Evolutionary conservation across 1,139 yeast species (phyloP).

Genomic region (Yamadazyma mexicana): DNA sequence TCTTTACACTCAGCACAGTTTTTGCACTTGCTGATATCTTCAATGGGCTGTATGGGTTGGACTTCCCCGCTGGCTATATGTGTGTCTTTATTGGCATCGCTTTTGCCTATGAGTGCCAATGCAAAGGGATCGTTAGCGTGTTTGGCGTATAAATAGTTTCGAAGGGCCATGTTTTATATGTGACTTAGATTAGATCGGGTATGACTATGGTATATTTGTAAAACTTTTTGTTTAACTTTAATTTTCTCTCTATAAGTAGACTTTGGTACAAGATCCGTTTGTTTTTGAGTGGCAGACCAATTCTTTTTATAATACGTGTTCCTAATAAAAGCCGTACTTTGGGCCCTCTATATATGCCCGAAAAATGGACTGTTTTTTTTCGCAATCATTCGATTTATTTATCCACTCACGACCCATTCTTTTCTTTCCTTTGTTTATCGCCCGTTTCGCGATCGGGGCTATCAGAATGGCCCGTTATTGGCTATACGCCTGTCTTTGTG

Average conservation of each 20-base stretch:
- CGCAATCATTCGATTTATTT: constrained; percentile 3
- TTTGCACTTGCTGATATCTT: constrained; percentile 19
- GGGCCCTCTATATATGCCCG: background rate
- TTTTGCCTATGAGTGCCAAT: constrained; percentile 10
- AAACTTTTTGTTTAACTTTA: no score
- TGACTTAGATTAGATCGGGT: no score
- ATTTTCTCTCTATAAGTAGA: no score
- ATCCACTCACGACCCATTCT: constrained; percentile 1
- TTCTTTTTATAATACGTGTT: no score
- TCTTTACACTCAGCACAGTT: constrained; percentile 31
- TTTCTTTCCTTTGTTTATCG: background rate
- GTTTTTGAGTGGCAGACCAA: no score
- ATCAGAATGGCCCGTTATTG: background rate
- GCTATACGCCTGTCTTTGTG: no score
- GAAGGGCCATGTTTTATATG: constrained; percentile 35
- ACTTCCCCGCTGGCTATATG: background rate
- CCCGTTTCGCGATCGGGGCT: constrained; percentile 1
- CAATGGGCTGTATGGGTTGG: background rate
- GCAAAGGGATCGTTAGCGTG: constrained; percentile 28
- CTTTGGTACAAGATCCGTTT: no score
- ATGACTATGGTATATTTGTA: no score
- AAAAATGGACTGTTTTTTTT: constrained; percentile 2
- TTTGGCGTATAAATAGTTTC: constrained; percentile 45
- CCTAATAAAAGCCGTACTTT: background rate
- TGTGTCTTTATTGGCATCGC: constrained; percentile 4